Conservation (phyloP, 768 basidiomycete species). For the Fomitopsis serialis region DNA sequence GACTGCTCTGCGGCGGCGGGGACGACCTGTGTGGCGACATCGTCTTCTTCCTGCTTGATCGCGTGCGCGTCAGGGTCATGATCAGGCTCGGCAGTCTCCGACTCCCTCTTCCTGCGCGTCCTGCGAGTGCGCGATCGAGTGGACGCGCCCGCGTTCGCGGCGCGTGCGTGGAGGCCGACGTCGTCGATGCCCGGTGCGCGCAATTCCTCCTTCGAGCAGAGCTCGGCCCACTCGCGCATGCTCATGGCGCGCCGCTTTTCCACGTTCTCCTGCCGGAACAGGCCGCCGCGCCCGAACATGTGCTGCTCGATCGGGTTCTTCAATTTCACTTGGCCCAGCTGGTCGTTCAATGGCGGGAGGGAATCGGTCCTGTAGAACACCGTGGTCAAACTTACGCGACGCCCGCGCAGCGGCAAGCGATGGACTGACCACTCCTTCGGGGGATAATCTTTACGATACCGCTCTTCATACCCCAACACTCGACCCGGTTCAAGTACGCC, state of each 20-base stretch:
- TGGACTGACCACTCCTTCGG: slow-evolving; percentile 82
- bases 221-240: slow-evolving; percentile 82
- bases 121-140: slow-evolving; percentile 28
- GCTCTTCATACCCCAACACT: slow-evolving; percentile 84
- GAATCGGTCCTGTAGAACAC: slow-evolving; percentile 52
- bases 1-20: slow-evolving; percentile 13
- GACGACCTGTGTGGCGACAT: slow-evolving; percentile 15
- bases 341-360: slow-evolving; percentile 66
- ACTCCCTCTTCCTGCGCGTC: slow-evolving; percentile 39
- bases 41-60: slow-evolving; percentile 44
- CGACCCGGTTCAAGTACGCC: slow-evolving; percentile 78
- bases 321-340: slow-evolving; percentile 72
- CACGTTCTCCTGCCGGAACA: slow-evolving; percentile 88
- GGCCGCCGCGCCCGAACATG: slow-evolving; percentile 80
- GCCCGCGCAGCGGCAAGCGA: slow-evolving; percentile 9
- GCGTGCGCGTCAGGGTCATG: slow-evolving; percentile 22
- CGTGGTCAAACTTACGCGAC: slow-evolving; percentile 12
- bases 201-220: slow-evolving; percentile 66
- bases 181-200: slow-evolving; percentile 71
- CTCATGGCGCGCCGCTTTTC: slow-evolving; percentile 83
- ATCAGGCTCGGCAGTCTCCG: slow-evolving; percentile 42
- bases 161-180: slow-evolving; percentile 47
- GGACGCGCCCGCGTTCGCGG: slow-evolving; percentile 31
- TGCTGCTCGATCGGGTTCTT: slow-evolving; percentile 90
- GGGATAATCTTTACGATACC: slow-evolving; percentile 97